Evolutionary conservation across 139 green algal species (phyloP).

Genomic region (Chlamydomonas asymmetrica): DNA sequence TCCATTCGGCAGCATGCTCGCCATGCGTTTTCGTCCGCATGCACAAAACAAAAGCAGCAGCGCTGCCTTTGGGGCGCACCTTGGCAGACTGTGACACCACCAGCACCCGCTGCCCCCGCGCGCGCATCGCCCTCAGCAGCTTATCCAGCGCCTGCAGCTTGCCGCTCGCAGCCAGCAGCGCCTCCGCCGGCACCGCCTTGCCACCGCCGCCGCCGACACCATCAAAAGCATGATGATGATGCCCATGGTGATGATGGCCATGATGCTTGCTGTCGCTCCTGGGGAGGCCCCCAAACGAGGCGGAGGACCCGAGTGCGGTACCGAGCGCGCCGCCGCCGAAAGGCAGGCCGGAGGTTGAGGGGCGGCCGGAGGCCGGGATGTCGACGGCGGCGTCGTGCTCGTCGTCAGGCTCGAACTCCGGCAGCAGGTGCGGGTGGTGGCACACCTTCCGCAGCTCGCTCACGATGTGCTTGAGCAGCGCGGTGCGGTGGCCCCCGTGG

Average conservation of each 20-base stretch:
- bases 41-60: no score
- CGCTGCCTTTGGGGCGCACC: constrained; percentile 7
- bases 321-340: no score
- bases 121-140: constrained; percentile 54
- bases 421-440: constrained; percentile 54
- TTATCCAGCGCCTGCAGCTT: constrained; percentile 71
- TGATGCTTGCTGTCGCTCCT: no score
- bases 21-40: no score
- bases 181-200: constrained; percentile 2
- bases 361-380: no score
- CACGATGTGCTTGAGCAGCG: constrained; percentile 51
- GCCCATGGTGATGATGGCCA: constrained; percentile 9
- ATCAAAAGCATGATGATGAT: no score
- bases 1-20: no score
- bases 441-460: constrained; percentile 64
- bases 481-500: constrained; percentile 29
- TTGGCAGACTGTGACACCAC: constrained; percentile 58
- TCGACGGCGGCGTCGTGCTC: constrained; percentile 3
- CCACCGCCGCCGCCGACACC: no score
- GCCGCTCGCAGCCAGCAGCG: constrained; percentile 53
- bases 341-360: no score
- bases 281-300: no score
- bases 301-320: no score
- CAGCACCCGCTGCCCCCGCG: constrained; percentile 47
- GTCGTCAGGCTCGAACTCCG: constrained; percentile 42